Percentiles rank a stretch among this genome's conserved stretches.
phyloP scores from a whole-genome alignment of 23 red algal genomes.

The Gracilariopsis chorda region DNA sequence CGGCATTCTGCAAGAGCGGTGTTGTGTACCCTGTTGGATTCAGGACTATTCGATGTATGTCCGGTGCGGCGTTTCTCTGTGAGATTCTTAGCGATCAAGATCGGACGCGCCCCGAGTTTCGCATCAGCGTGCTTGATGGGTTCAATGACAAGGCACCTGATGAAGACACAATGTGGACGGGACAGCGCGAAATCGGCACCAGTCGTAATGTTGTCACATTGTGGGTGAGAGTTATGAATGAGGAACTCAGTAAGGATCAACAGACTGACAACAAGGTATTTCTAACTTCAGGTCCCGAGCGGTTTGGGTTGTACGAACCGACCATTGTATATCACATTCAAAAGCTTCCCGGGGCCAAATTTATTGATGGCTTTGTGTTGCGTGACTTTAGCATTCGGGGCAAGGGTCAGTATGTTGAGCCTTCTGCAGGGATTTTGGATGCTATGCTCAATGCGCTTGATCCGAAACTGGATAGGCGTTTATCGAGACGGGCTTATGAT shows the following conservation, averaged over 20 bases:
- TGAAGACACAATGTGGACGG: conserved; percentile 7
- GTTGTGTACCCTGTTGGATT: conserved; percentile 52
- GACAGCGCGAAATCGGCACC: neutral
- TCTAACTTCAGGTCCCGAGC: conserved; percentile 14
- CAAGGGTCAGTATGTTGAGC: conserved; percentile 16
- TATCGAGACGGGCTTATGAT: neutral
- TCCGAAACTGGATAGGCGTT: conserved; percentile 10
- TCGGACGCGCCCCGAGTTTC: conserved; percentile 13
- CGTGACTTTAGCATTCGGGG: conserved; percentile 39
- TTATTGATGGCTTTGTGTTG: conserved; percentile 10
- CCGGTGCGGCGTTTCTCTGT: neutral
- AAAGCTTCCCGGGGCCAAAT: conserved; percentile 34
- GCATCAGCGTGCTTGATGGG: conserved; percentile 17
- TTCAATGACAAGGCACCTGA: conserved; percentile 4
- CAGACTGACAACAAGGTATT: neutral
- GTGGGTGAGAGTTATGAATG: conserved; percentile 20
- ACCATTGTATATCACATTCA: conserved; percentile 65
- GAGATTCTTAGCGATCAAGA: conserved; percentile 26
- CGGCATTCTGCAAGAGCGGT: conserved; percentile 24
- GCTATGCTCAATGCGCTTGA: conserved; percentile 37
- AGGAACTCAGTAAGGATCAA: conserved; percentile 2
- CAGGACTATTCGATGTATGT: conserved; percentile 9
- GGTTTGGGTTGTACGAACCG: conserved; percentile 58
- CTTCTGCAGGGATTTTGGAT: conserved; percentile 7
- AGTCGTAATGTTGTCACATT: neutral